Evolutionary conservation across 2,329 filamentous ascomycete species (phyloP), one percentile per base, ranked within the genome.

Genomic region (Apiospora pterosperma): DNA sequence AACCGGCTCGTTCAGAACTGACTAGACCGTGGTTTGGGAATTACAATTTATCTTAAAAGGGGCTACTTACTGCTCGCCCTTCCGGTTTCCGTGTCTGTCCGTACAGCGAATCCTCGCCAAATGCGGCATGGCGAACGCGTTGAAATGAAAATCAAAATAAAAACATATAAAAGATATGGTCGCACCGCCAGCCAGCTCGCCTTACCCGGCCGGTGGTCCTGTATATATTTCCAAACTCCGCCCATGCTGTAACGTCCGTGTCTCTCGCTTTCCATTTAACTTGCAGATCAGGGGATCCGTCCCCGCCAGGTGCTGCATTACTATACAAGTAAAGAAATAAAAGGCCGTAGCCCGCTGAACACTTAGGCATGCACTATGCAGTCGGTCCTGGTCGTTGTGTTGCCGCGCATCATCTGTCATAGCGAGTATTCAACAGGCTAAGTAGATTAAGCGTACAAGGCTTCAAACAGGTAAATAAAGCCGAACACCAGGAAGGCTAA

Each of bases 401-500:
- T 16, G 16, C 48, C 25, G 28, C 11, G 3, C 34, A 19, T 34
- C 16, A n/a, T 12, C 28, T 19, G n/a, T n/a, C 28, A 21, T 55
- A 55, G 28, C 28, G 16, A 34, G 19, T 42, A 42, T 23, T n/a
- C 25, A n/a, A 7, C 16, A 19, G 28, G 48, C 48, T 34, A n/a
- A 34, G n/a, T n/a, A n/a, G n/a, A 34, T 66, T 78, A 86, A 62
- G 79, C 78, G 73, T 88, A 88, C 73, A 94, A 80, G 16, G 91
- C 90, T 78, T 98, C 95, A 66, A 94, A 82, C 41, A 97, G 80
- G 79, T 99, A 99, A 70, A 99, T 94, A 71, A 97, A 79, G 66
- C 93, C 95, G 75, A 99, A 99, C 36, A 93, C 79, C 59, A 98
- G 82, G 81, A 99, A 99, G 19, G 95, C 93, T 64, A 91, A 80